Evolutionary conservation across 495 filamentous ascomycete genomes (phyloP).

Genomic region (Neurospora africana): DNA sequence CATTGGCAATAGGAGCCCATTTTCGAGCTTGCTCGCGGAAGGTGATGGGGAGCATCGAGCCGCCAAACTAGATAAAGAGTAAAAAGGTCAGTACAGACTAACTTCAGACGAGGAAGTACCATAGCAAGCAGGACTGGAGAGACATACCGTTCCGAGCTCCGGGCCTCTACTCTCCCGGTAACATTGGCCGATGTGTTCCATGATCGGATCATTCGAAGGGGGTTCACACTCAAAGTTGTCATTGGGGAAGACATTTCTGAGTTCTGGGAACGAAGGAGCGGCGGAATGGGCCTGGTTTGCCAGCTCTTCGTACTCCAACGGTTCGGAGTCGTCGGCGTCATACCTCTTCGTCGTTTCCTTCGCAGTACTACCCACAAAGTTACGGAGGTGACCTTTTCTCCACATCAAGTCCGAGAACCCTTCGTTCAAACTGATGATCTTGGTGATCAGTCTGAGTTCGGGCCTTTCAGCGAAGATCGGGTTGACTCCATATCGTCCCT

Average conservation of each 20-base stretch:
- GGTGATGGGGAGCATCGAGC: slow-evolving; percentile 28
- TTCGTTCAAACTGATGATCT: slow-evolving; percentile 31
- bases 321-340: neutral
- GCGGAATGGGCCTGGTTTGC: too few species aligned
- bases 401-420: slow-evolving; percentile 31
- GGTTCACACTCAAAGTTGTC: too few species aligned
- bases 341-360: too few species aligned
- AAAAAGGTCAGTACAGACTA: neutral
- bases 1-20: slow-evolving; percentile 20
- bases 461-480: slow-evolving; percentile 27
- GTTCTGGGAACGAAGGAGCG: too few species aligned
- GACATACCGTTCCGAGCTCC: too few species aligned
- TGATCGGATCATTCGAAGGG: too few species aligned
- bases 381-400: slow-evolving; percentile 27
- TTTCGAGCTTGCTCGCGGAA: slow-evolving; percentile 44
- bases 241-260: too few species aligned
- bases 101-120: too few species aligned
- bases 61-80: slow-evolving; percentile 21
- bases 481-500: slow-evolving; percentile 32
- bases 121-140: too few species aligned
- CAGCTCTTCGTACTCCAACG: too few species aligned
- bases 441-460: slow-evolving; percentile 35
- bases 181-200: too few species aligned
- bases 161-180: too few species aligned
- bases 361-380: slow-evolving; percentile 14